Evolutionary conservation across 768 basidiomycete species (phyloP).

Genomic region (Hortiboletus flavorubellus): DNA sequence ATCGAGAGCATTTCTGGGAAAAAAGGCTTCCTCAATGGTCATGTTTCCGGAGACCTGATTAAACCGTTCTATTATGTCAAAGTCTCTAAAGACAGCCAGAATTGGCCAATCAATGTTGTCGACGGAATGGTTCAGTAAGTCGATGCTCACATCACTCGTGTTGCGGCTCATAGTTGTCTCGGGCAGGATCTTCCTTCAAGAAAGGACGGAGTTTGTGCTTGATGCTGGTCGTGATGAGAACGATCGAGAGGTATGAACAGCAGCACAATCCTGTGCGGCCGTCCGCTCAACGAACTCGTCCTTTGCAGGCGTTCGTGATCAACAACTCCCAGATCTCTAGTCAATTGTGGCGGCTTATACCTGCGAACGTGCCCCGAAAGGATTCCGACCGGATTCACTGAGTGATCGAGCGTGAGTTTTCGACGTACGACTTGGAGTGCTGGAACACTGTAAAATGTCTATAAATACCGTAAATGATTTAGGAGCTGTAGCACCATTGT

Average conservation of each 20-base stretch:
- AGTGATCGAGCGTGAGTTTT: too few relatives aligned
- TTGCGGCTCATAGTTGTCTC: background rate
- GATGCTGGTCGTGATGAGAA: background rate
- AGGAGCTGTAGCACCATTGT: too few relatives aligned
- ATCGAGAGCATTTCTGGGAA: background rate
- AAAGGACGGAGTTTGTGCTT: background rate
- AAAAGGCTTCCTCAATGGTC: background rate
- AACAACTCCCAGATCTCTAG: background rate
- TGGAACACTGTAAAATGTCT: too few relatives aligned
- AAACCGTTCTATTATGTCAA: background rate
- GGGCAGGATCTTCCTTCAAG: background rate
- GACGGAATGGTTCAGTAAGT: background rate
- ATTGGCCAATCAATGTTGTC: slow-evolving; percentile 1
- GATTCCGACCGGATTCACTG: too few relatives aligned
- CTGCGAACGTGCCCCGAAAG: too few relatives aligned
- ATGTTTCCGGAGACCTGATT: background rate
- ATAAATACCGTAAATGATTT: too few relatives aligned
- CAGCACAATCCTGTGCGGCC: too few relatives aligned
- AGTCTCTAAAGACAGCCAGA: background rate
- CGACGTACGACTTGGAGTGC: too few relatives aligned
- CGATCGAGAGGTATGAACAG: background rate
- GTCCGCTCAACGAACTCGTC: background rate
- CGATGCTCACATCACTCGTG: too few relatives aligned
- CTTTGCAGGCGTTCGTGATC: background rate
- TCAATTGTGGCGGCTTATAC: too few relatives aligned